Evolutionary conservation across 208 protist species (phyloP).

Genomic region (Trypanosoma congolense): DNA sequence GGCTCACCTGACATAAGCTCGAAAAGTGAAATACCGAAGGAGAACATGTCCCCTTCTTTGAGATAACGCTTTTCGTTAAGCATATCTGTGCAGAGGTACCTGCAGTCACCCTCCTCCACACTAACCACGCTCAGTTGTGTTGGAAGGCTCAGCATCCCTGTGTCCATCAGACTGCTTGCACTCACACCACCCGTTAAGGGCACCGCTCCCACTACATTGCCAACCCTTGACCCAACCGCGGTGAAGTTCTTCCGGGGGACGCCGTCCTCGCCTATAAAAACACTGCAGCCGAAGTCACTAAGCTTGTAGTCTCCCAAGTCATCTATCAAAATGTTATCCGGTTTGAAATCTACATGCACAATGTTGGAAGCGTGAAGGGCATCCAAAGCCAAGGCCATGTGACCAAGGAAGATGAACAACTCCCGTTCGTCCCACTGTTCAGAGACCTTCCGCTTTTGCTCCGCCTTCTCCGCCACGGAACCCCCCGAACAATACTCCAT

Average conservation of each 20-base stretch:
- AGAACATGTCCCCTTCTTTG: conserved; percentile 86
- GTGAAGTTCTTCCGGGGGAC: conserved; percentile 28
- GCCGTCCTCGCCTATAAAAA: conserved; percentile 56
- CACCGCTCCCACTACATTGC: background rate
- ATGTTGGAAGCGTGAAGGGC: conserved; percentile 79
- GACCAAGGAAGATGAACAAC: conserved; percentile 68
- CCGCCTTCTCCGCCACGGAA: conserved; percentile 55
- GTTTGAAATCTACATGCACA: conserved; percentile 92
- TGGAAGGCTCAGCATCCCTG: conserved; percentile 7
- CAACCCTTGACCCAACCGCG: background rate
- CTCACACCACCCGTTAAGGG: background rate
- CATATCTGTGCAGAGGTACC: conserved; percentile 89
- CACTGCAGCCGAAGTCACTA: conserved; percentile 90
- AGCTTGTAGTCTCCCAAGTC: conserved; percentile 72
- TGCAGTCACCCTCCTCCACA: conserved; percentile 88
- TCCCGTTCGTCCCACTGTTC: conserved; percentile 70
- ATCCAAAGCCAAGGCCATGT: conserved; percentile 85
- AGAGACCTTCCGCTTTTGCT: conserved; percentile 28
- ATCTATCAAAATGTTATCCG: conserved; percentile 91
- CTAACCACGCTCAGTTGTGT: conserved; percentile 64
- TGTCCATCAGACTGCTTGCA: conserved; percentile 1
- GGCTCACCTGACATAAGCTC: conserved; percentile 80
- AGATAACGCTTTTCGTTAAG: conserved; percentile 83
- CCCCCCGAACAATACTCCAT: conserved; percentile 84
- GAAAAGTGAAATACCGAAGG: conserved; percentile 87